A percentile compares a stretch with the other conserved stretches of the same genome.
Evolutionary conservation across 169 alveolate species (phyloP).

Genomic region (Condylostoma magnum): DNA sequence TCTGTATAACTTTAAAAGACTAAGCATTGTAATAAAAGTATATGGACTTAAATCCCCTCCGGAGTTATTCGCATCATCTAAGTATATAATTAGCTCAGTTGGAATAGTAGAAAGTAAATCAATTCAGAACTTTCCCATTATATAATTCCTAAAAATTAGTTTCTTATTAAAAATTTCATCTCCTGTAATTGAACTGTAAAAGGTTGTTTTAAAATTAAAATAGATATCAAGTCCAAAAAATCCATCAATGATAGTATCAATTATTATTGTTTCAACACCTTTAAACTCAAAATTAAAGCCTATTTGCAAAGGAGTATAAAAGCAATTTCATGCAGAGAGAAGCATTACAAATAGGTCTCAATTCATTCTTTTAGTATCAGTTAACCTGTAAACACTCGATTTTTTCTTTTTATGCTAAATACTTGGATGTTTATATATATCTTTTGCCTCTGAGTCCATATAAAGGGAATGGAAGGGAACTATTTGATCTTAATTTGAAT

Average conservation of each 20-base stretch:
- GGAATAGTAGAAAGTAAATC: slow-evolving; percentile 51
- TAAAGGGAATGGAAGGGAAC: too few relatives aligned
- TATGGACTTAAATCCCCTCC: too few relatives aligned
- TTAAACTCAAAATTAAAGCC: slow-evolving; percentile 36
- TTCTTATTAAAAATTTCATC: slow-evolving; percentile 28
- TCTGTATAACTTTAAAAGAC: slow-evolving; percentile 35
- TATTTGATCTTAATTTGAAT: too few relatives aligned
- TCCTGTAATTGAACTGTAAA: slow-evolving; percentile 34
- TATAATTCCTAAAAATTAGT: slow-evolving; percentile 37
- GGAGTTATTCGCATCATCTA: not conserved
- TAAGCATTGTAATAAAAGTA: slow-evolving; percentile 30
- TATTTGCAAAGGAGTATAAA: slow-evolving; percentile 35
- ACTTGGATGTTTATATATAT: too few relatives aligned
- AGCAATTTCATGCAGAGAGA: slow-evolving; percentile 39
- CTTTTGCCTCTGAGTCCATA: too few relatives aligned
- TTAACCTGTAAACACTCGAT: too few relatives aligned
- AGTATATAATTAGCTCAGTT: slow-evolving; percentile 24
- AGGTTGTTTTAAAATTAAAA: slow-evolving; percentile 42
- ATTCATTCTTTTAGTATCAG: slow-evolving; percentile 5
- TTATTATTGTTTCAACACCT: not conserved
- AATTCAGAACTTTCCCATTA: slow-evolving; percentile 35
- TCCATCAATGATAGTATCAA: slow-evolving; percentile 31
- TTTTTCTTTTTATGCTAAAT: too few relatives aligned
- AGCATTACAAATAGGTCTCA: slow-evolving; percentile 46
- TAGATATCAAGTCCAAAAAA: slow-evolving; percentile 38